Base-by-base conservation (phyloP, 176 grass and related monocot species). In the Avena insularis region DNA sequence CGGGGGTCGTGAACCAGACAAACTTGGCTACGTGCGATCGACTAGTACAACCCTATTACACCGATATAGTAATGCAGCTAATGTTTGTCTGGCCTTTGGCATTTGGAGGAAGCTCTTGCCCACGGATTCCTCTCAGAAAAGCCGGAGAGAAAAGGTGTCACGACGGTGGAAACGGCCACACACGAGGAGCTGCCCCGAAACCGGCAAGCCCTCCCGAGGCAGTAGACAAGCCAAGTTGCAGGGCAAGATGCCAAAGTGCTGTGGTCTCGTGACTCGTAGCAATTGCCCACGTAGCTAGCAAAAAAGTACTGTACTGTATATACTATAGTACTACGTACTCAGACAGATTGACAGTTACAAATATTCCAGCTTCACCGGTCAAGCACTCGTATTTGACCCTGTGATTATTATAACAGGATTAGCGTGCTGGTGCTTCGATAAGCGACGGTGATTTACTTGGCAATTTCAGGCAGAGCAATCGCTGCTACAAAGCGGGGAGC, bases 321-420 rank as follows among this genome's bases (percentile, higher is more conserved):
- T 49, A n/a, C 6, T 43, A 9, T n/a, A n/a, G n/a, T n/a, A n/a
- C 5, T 15, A 46, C 6, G 1, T 14, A 4, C 14, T 15, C 4
- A 12, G 45, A 13, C 10, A 73, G 38, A 40, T 12, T 47, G 70
- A 48, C 70, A 74, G 62, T 2, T 55, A 9, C 83, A 81, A 25
- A 77, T 90, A 90, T 90, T 90, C 78, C 70, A 5, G 38, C 11
- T 20, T 12, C 31, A 48, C 8, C 1, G 57, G 88, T 77, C 83
- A 77, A 25, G 12, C 25, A 12, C 76, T 65, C 16, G 58, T 80
- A 38, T 86, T 86, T 82, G 49, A 81, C 88, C 77, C 12, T 2
- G 4, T 53, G 15, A 12, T 58, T 25, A 71, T 27, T 58, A 6
- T 58, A 20, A 38, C 3, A 38, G n/a, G 13, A 55, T 45, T 10